A percentile compares a stretch with the other conserved stretches of the same genome.
Evolutionary conservation across 2,329 filamentous ascomycete genomes (phyloP).

Genomic region (Colletotrichum melonis): DNA sequence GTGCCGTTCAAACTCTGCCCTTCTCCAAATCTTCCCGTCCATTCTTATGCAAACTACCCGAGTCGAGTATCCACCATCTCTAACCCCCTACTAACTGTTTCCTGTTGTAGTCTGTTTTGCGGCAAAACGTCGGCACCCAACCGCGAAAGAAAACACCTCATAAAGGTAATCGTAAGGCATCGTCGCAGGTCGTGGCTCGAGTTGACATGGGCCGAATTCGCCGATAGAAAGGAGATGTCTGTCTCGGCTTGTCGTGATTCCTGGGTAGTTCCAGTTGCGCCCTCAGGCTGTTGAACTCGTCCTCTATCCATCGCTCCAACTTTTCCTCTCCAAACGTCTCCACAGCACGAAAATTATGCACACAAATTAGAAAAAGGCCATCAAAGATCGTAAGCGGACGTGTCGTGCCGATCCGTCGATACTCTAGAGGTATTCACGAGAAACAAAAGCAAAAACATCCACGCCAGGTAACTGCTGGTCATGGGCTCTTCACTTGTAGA

Average conservation of each 20-base stretch:
- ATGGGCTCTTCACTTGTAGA: slow-evolving; percentile 47
- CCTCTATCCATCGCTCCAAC: slow-evolving; percentile 25
- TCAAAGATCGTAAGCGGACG: slow-evolving; percentile 34
- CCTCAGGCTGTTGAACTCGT: slow-evolving; percentile 18
- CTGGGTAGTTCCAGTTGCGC: slow-evolving; percentile 28
- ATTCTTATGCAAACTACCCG: slow-evolving; percentile 36
- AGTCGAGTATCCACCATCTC: slow-evolving; percentile 32
- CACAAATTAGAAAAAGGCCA: slow-evolving; percentile 34
- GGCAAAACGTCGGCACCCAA: slow-evolving; percentile 15
- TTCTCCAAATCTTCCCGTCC: slow-evolving; percentile 30
- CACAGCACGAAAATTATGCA: slow-evolving; percentile 33
- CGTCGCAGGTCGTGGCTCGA: slow-evolving; percentile 26
- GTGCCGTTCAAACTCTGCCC: slow-evolving; percentile 28
- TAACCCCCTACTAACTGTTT: slow-evolving; percentile 6
- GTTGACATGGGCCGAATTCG: slow-evolving; percentile 10
- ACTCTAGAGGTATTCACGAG: slow-evolving; percentile 38
- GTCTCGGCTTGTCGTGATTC: slow-evolving; percentile 9
- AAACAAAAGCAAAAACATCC: slow-evolving; percentile 31
- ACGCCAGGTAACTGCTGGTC: slow-evolving; percentile 39
- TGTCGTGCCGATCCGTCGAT: slow-evolving; percentile 33
- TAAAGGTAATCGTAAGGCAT: slow-evolving; percentile 19
- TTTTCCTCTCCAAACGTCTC: slow-evolving; percentile 35
- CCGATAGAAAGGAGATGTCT: slow-evolving; percentile 24
- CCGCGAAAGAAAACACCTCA: slow-evolving; percentile 24
- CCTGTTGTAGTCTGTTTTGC: not conserved